These are phyloP conservation scores for Xerocomellus amylosporus DNA, from an alignment of 768 basidiomycete species.

Conservation along the genomic window DNA sequence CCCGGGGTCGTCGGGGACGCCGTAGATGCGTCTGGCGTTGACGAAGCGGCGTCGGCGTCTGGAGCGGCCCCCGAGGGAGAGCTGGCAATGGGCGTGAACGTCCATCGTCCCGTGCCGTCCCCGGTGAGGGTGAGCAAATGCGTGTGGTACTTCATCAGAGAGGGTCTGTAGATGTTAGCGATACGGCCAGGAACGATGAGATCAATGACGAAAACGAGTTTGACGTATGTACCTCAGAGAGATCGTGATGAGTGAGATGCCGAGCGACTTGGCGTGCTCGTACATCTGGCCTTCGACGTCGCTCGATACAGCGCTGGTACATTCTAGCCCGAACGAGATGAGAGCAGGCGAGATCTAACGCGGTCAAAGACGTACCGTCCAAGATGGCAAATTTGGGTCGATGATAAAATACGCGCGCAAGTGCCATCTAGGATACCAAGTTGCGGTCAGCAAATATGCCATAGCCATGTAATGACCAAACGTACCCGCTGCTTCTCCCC, in stretches of 20 bases:
- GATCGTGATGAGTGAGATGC: constrained; percentile 91
- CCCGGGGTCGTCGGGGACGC: neutral
- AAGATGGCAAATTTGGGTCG: constrained; percentile 78
- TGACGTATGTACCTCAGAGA: constrained; percentile 66
- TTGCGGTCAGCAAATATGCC: neutral
- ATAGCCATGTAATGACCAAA: neutral
- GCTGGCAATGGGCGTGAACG: constrained; percentile 51
- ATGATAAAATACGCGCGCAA: constrained; percentile 93
- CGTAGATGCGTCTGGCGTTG: neutral
- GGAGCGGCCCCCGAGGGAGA: neutral
- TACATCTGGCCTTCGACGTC: constrained; percentile 98
- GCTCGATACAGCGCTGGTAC: constrained; percentile 92
- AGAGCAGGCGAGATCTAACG: neutral
- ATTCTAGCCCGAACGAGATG: constrained; percentile 50
- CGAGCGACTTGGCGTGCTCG: constrained; percentile 83
- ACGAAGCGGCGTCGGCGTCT: neutral
- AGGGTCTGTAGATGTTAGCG: constrained; percentile 46
- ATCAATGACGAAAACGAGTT: neutral
- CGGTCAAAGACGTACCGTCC: constrained; percentile 57
- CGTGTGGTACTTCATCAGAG: constrained; percentile 85
- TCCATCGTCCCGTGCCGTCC: constrained; percentile 69
- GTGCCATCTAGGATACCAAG: constrained; percentile 60
- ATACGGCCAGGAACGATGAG: neutral
- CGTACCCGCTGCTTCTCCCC: constrained; percentile 91
- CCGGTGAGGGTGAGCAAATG: constrained; percentile 79